phyloP scores from a whole-genome alignment of 768 basidiomycete genomes.

The Mrakia gelida region DNA sequence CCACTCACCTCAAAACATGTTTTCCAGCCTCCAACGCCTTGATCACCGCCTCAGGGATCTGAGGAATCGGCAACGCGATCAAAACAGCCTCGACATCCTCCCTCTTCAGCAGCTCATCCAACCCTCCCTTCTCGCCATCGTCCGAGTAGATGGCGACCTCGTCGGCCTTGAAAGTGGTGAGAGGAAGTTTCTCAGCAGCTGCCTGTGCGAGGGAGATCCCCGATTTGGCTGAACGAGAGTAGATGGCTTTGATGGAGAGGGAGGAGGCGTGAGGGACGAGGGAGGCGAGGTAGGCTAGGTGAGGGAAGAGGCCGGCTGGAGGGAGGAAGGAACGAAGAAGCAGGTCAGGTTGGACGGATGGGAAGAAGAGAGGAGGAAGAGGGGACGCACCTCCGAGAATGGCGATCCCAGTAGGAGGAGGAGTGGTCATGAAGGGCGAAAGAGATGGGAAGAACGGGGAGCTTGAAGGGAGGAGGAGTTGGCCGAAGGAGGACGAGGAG shows the following conservation, averaged over 20 bases:
- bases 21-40: constrained; percentile 61
- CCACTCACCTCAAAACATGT: constrained; percentile 61
- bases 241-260: constrained; percentile 61
- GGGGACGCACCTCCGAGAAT: constrained; percentile 56
- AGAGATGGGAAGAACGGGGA: too few relatives aligned
- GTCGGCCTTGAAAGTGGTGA: constrained; percentile 41
- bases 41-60: constrained; percentile 64
- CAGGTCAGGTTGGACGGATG: neutral
- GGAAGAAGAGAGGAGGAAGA: neutral
- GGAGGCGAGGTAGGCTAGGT: constrained; percentile 70
- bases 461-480: neutral
- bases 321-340: constrained; percentile 38
- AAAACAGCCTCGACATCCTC: constrained; percentile 68
- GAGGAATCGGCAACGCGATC: constrained; percentile 69
- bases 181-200: constrained; percentile 46
- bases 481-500: neutral
- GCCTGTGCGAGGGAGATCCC: constrained; percentile 51
- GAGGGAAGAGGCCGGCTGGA: constrained; percentile 46
- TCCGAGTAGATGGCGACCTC: constrained; percentile 51
- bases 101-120: constrained; percentile 55
- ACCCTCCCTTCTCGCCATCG: constrained; percentile 35
- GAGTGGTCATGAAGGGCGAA: neutral
- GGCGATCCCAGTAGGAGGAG: constrained; percentile 53
- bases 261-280: constrained; percentile 55
- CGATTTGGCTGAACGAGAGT: constrained; percentile 69